phyloP scores from a whole-genome alignment of 805 yeast genomes.

The Candida adriatica region DNA sequence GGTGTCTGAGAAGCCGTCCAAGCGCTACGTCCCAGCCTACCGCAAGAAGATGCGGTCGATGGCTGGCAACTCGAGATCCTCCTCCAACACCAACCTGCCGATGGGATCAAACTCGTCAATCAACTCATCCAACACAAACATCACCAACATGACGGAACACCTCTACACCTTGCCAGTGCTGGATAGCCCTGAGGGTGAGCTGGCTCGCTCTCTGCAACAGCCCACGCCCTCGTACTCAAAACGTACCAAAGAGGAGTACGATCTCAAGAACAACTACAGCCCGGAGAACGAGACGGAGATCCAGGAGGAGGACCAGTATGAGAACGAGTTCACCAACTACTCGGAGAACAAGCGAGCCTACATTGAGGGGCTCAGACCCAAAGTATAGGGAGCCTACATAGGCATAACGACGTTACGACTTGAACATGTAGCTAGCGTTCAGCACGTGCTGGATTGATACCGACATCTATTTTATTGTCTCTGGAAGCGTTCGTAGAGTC shows the following conservation, averaged over 20 bases:
- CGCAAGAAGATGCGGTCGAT: constrained; percentile 27
- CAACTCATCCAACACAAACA: constrained; percentile 18
- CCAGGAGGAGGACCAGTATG: constrained; percentile 38
- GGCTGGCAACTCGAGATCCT: constrained; percentile 18
- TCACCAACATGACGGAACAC: constrained; percentile 22
- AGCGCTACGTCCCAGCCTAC: constrained; percentile 32
- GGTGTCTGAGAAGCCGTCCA: constrained; percentile 5
- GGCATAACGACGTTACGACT: constrained; percentile 1
- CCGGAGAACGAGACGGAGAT: constrained; percentile 26
- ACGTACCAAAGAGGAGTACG: constrained; percentile 21
- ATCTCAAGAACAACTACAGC: constrained; percentile 28
- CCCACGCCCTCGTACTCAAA: constrained; percentile 22
- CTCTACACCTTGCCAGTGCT: constrained; percentile 22
- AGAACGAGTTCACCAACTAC: constrained; percentile 40
- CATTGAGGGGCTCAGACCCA: constrained; percentile 34
- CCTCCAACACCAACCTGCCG: constrained; percentile 16
- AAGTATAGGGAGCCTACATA: no score
- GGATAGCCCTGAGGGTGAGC: constrained; percentile 16
- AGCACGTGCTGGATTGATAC: neutral
- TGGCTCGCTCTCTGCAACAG: constrained; percentile 21
- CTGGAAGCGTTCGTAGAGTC: no score
- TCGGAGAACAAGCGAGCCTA: constrained; percentile 35
- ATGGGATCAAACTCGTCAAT: neutral
- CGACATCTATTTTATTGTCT: neutral
- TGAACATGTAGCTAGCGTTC: neutral